These are phyloP conservation scores for Spatholobus suberectus DNA, from an alignment of 306 rosid species.

Conservation along the genomic window DNA sequence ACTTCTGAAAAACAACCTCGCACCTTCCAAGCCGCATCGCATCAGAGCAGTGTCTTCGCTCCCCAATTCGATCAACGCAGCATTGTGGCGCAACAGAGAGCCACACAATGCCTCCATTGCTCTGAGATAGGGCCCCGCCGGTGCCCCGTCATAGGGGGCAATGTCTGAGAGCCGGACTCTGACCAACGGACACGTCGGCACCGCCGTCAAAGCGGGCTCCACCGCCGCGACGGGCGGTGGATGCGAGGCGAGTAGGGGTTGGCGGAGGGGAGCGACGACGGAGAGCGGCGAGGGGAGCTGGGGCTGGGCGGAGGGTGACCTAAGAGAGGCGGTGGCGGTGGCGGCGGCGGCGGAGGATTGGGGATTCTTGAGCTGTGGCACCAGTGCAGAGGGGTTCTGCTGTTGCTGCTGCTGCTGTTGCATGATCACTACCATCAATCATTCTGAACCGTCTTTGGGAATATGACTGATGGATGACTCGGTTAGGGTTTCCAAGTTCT, in stretches of 20 bases:
- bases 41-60: constrained; percentile 70
- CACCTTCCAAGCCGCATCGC: constrained; percentile 89
- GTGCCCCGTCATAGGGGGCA: constrained; percentile 78
- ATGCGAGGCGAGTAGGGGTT: constrained; percentile 43
- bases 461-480: neutral
- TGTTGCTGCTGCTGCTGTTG: constrained; percentile 73
- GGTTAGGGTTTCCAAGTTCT: constrained; percentile 37
- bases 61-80: constrained; percentile 81
- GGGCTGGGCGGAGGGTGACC: constrained; percentile 35
- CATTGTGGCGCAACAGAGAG: constrained; percentile 87
- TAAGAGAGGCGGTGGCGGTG: constrained; percentile 25
- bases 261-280: constrained; percentile 51
- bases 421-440: constrained; percentile 81
- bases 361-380: constrained; percentile 60
- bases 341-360: constrained; percentile 51
- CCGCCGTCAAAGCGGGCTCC: constrained; percentile 50
- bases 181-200: constrained; percentile 49
- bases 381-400: constrained; percentile 72
- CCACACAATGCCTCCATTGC: constrained; percentile 76
- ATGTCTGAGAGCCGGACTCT: constrained; percentile 88
- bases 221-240: constrained; percentile 54
- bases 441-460: constrained; percentile 56
- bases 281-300: constrained; percentile 52
- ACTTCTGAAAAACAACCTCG: constrained; percentile 78
- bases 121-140: constrained; percentile 61